A percentile compares a stretch with the other conserved stretches of the same genome.
phyloP scores from a whole-genome alignment of 2,329 filamentous ascomycete species.

The Ophiocordyceps robertsii region DNA sequence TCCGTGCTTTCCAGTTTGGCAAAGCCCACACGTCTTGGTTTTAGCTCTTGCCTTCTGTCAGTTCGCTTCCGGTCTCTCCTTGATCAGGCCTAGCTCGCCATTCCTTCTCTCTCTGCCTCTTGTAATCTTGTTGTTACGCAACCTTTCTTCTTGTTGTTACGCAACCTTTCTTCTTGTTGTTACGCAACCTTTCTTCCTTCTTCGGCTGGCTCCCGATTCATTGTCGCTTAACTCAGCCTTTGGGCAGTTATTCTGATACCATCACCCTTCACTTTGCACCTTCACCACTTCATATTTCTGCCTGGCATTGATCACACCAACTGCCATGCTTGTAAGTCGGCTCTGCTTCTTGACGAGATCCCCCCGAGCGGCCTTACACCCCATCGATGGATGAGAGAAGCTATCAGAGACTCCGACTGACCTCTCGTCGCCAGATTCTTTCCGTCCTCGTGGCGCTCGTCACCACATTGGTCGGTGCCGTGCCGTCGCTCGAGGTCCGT shows the following conservation, averaged over 20 bases:
- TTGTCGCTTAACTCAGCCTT: not conserved
- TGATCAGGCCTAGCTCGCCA: slow-evolving; percentile 1
- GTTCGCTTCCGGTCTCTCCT: slow-evolving; percentile 11
- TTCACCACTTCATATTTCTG: not conserved
- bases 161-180: not conserved
- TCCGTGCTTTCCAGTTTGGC: not conserved
- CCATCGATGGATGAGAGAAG: too few relatives aligned
- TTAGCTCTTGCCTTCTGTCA: not conserved
- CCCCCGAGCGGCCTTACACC: not conserved
- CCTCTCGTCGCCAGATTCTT: slow-evolving; percentile 15
- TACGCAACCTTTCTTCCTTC: not conserved
- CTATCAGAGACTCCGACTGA: not conserved
- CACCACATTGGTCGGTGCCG: slow-evolving; percentile 39
- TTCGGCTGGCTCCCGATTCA: not conserved
- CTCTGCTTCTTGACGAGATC: not conserved
- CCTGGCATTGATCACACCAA: not conserved
- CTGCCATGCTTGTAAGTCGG: slow-evolving; percentile 9
- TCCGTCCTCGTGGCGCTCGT: slow-evolving; percentile 37
- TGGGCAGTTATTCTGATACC: not conserved
- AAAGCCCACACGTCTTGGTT: slow-evolving; percentile 1
- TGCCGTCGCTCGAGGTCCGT: slow-evolving; percentile 41
- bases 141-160: not conserved
- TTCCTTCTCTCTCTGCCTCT: slow-evolving; percentile 1
- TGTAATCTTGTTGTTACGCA: not conserved
- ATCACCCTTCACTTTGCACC: not conserved